phyloP scores from a whole-genome alignment of 1,284 basidiomycete species.

The Cryptococcus sp. region DNA sequence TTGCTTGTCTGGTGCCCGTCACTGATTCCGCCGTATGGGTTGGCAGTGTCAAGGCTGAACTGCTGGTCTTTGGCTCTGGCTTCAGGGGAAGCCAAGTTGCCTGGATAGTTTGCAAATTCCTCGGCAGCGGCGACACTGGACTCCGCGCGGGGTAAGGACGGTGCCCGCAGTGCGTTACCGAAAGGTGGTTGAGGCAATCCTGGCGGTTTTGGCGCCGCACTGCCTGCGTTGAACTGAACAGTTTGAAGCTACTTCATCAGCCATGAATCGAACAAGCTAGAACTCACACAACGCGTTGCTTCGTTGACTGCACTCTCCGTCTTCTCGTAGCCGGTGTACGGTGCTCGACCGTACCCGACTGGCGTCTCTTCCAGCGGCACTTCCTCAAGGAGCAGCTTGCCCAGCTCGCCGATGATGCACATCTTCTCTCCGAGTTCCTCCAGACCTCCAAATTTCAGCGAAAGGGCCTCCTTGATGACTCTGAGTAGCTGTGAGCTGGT shows the following conservation, averaged over 20 bases:
- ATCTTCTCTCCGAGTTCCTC: constrained; percentile 85
- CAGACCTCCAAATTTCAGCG: constrained; percentile 83
- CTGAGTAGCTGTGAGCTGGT: constrained; percentile 19
- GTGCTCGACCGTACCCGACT: constrained; percentile 73
- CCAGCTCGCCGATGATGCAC: constrained; percentile 77
- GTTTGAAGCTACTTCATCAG: constrained; percentile 34
- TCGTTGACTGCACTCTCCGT: constrained; percentile 66
- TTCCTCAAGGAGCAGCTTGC: constrained; percentile 75
- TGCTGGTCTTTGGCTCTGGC: constrained; percentile 24
- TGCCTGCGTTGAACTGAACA: constrained; percentile 44
- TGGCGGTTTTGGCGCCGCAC: constrained; percentile 40
- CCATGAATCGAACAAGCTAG: neutral
- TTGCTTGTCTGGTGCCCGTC: constrained; percentile 18
- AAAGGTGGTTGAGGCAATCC: constrained; percentile 35
- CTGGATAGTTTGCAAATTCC: constrained; percentile 41
- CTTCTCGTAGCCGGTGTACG: constrained; percentile 65
- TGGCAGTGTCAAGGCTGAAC: constrained; percentile 22
- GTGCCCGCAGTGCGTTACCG: constrained; percentile 19
- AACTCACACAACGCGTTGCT: constrained; percentile 59
- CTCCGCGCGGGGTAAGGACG: constrained; percentile 23
- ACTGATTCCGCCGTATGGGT: constrained; percentile 37
- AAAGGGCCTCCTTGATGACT: constrained; percentile 66
- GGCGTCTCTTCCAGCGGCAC: constrained; percentile 77
- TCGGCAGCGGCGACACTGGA: constrained; percentile 37
- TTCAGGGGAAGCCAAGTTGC: constrained; percentile 25